Conservation (phyloP, 305 asterid species). For the Fraxinus baroniana region DNA sequence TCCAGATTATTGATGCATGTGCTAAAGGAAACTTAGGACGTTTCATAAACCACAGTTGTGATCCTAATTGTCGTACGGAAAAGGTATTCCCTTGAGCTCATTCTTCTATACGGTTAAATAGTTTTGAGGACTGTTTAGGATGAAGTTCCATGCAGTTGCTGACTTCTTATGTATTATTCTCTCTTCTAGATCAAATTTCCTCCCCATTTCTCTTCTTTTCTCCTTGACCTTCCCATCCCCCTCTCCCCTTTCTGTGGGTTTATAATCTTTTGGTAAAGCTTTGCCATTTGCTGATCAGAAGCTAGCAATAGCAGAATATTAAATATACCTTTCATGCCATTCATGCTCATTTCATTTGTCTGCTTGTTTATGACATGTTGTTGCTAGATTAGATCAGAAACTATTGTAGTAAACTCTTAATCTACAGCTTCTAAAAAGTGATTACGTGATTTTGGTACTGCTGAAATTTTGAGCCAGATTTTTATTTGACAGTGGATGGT, state of each 20-base stretch:
- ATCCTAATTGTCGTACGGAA: constrained; percentile 94
- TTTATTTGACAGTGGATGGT: constrained; percentile 82
- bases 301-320: neutral
- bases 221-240: neutral
- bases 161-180: neutral
- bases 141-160: constrained; percentile 12
- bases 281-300: neutral
- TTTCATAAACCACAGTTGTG: constrained; percentile 89
- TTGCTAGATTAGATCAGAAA: neutral
- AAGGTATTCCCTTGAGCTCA: constrained; percentile 54
- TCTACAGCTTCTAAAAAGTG: neutral
- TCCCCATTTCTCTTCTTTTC: neutral
- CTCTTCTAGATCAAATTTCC: neutral
- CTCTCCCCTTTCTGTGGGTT: neutral
- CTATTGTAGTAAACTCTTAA: neutral
- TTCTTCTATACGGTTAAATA: constrained; percentile 17
- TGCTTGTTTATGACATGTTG: neutral
- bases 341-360: neutral
- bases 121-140: constrained; percentile 17
- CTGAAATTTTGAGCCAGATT: constrained; percentile 7
- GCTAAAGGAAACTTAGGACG: constrained; percentile 95
- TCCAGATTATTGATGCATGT: constrained; percentile 92
- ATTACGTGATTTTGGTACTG: neutral
- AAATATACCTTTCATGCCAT: neutral
- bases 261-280: constrained; percentile 12